Percentiles rank a stretch among this genome's conserved stretches.
phyloP scores from a whole-genome alignment of 805 yeast genomes.

The Saccharomycopsis lassenensis region DNA sequence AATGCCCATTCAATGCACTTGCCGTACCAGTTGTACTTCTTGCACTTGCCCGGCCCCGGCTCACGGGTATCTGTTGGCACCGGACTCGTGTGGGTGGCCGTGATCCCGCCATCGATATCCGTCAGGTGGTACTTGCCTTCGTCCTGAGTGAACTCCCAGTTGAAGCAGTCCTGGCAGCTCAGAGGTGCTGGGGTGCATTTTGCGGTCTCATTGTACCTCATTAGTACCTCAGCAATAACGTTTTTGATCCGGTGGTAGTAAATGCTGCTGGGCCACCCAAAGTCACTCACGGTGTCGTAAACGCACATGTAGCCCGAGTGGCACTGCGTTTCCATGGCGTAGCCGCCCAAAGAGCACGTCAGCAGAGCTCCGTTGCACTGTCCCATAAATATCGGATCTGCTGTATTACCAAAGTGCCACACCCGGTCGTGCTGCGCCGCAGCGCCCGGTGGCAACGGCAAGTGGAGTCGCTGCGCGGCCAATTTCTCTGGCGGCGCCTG shows the following conservation, averaged over 20 bases:
- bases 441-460: slow-evolving; percentile 88
- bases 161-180: slow-evolving; percentile 82
- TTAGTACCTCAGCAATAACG: slow-evolving; percentile 72
- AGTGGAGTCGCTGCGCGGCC: slow-evolving; percentile 73
- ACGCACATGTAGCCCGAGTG: slow-evolving; percentile 83
- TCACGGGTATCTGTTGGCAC: too few species aligned
- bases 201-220: slow-evolving; percentile 68
- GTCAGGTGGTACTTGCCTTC: too few species aligned
- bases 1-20: slow-evolving; percentile 39
- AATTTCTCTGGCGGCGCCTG: slow-evolving; percentile 90
- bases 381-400: slow-evolving; percentile 95
- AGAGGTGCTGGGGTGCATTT: slow-evolving; percentile 61
- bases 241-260: slow-evolving; percentile 84
- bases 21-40: slow-evolving; percentile 42
- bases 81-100: too few species aligned
- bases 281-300: slow-evolving; percentile 81
- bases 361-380: slow-evolving; percentile 91
- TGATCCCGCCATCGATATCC: too few species aligned
- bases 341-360: slow-evolving; percentile 83
- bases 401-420: slow-evolving; percentile 95
- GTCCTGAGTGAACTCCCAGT: slow-evolving; percentile 89
- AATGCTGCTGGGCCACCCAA: slow-evolving; percentile 85
- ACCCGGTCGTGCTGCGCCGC: slow-evolving; percentile 69
- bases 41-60: too few species aligned
- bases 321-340: slow-evolving; percentile 94